Conservation (phyloP, 139 green algal species). For the Chlorella vulgaris region DNA sequence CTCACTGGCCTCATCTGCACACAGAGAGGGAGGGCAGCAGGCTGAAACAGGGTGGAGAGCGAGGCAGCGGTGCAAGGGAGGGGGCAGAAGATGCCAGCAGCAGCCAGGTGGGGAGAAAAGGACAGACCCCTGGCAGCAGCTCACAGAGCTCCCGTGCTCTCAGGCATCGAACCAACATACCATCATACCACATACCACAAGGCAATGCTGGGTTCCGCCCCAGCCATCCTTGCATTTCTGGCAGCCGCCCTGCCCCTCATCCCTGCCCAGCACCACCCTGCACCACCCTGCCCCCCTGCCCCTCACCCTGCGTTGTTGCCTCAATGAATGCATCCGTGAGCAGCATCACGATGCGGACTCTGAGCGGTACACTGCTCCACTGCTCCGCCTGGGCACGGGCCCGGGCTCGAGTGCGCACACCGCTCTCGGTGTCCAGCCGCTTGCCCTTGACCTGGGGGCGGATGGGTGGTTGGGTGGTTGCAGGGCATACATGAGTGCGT, state of each 20-base stretch:
- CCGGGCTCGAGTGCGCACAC: constrained; percentile 57
- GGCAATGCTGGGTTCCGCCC: not conserved
- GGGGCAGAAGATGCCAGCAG: no score
- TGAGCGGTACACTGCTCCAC: constrained; percentile 52
- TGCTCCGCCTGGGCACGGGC: constrained; percentile 46
- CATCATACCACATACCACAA: no score
- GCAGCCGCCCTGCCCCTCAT: not conserved
- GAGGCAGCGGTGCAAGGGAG: no score
- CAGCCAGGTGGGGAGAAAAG: no score
- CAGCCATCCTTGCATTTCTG: not conserved
- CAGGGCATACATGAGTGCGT: not conserved
- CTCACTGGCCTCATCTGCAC: not conserved
- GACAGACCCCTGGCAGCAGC: no score
- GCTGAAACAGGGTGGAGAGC: no score
- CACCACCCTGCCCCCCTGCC: not conserved
- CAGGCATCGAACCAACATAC: no score
- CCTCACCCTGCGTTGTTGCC: constrained; percentile 28
- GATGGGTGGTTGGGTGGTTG: not conserved
- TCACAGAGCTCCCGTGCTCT: no score
- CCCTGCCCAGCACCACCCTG: not conserved
- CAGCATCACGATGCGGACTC: constrained; percentile 53
- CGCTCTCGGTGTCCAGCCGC: constrained; percentile 55
- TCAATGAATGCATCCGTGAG: constrained; percentile 57
- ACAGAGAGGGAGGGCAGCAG: not conserved
- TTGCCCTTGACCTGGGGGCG: constrained; percentile 58